Base-by-base conservation (phyloP, 2,329 filamentous ascomycete species). In the Claviceps quebecensis region DNA sequence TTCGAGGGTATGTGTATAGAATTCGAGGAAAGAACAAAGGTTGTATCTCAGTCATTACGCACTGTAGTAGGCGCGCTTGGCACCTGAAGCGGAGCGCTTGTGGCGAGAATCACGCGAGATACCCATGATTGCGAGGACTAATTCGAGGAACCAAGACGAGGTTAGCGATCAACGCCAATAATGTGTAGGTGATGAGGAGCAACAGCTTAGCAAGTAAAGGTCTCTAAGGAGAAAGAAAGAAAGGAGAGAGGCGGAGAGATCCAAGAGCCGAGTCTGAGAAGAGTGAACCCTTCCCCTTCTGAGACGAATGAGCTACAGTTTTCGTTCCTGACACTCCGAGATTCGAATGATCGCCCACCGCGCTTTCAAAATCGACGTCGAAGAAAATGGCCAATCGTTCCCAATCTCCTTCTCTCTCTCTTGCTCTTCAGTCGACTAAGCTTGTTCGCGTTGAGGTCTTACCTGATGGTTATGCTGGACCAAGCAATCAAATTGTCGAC, bases 51-150 rank as follows among this genome's bases (percentile, higher is more conserved):
- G 23, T 8, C 34, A 26, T 37, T 70, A 84, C 81, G 77, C 77
- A 84, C 87, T 83, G 83, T 91, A 93, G 78, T 84, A 86, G 77
- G 86, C 80, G 73, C 86, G 84, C 86, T 98, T 98, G 70, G 94
- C 93, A 82, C 93, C 94, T 74, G 94, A 87, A 75, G 91, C 90
- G 76, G 89, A 90, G 79, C 93, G 90, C 87, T 98, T 98, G 85
- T 98, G 93, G 80, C 93, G 89, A 74, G 89, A 95, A 80, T 97
- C 91, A 80, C 93, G 87, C 77, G 91, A 96, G 80, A 98, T 97
- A 98, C 93, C 87, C 86, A 91, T 91, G 78, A 84, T 87, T 86
- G 83, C 83, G 76, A 77, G 78, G 77, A 78, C 78, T 84, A 72
- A 17, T 36, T 60, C 65, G 61, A 54, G 56, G 54, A 47, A 47